Evolutionary conservation across 352 stramenopile genomes (phyloP), one percentile per base, ranked within the genome.

Genomic region (Globisporangium paddicum): DNA sequence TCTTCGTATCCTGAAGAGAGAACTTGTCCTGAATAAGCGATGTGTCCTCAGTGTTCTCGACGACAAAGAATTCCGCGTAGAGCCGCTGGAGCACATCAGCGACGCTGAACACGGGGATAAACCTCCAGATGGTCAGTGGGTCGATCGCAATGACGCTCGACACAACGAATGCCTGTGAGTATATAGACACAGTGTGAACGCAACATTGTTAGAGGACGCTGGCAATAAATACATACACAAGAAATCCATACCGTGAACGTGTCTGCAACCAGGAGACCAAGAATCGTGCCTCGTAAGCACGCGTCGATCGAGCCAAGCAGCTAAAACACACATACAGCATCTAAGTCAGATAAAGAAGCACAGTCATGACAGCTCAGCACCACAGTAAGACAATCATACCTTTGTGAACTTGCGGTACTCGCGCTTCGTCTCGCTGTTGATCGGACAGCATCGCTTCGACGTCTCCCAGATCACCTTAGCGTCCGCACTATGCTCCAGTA

Each of bases 391-490:
- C 57, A 26, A 2, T n/a, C 55, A 26, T 71, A 91, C 79, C 68
- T 91, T 95, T 2, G 86, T 94, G 49, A 91, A 95, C 64, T 95
- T 95, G 34, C 82, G 74, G 47, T 93, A 92, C 58, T 95, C 86
- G 25, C 86, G 79, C 62, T 93, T 93, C 3, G 83, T 92, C 62
- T 95, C 84, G 23, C 65, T 87, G 52, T 94, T 84, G 42, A 95
- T 90, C 23, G 86, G 86, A 30, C 79, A 90, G 63, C 84, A 93
- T 5, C 86, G 82, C 66, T 93, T 93, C 37, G 86, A 75, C 13
- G 86, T 93, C 60, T 95, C 86, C 79, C 80, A 94, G 49, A 95
- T 92, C 19, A 95, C 83, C 59, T 95, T 95, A 21, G 86, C 84
- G 42, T 95, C 86, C 13, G 74, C 77, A 54, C 84, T 89, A 56